Evolutionary conservation across 139 green algal species (phyloP), one percentile per base, ranked within the genome.

Genomic region (Pseudopediastrum boryanum): DNA sequence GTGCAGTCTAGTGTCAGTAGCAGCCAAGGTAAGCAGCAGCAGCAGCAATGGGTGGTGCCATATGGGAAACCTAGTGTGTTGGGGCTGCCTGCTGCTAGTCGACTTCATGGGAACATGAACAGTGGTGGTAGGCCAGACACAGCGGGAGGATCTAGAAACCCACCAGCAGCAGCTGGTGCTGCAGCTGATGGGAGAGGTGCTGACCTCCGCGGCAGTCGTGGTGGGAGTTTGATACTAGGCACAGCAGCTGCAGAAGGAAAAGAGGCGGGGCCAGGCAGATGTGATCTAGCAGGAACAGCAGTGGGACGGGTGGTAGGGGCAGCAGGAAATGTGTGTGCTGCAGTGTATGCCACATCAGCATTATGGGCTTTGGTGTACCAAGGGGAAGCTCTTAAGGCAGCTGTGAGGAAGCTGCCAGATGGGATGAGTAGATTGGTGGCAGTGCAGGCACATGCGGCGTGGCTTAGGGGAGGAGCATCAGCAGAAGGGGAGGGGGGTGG

Each of bases 311-410:
- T 38, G 52, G 77, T 13, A 35, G 8, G 7, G 8, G 54, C 33
- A 25, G 54, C n/a, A 25, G 54, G 54, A 25, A 64, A 64, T 27
- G 54, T 27, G 8, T 25, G 74, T 52, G 80, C 48, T 23, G 83
- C 83, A 2, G 81, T 81, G 7, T 79, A 69, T 35, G 84, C 86
- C 7, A 71, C 81, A 6, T 84, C 78, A 3, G 86, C 81, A 31
- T 58, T 90, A 39, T 89, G 84, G 84, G 71, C 78, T 27, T 75
- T 90, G 19, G 66, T 79, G 42, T 83, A 89, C 46, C 78, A 84
- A 9, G 84, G 86, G 0, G 86, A 89, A 51, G 85, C 86, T 78
- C 83, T 86, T 44, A 64, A 64, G 54, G 54, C 54, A 25, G 54
- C 54, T 25, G 54, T 64, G 8, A 64, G 54, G 54, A 8, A 13